Conservation (phyloP, 2,329 filamentous ascomycete species). For the Colletotrichum abscissum region DNA sequence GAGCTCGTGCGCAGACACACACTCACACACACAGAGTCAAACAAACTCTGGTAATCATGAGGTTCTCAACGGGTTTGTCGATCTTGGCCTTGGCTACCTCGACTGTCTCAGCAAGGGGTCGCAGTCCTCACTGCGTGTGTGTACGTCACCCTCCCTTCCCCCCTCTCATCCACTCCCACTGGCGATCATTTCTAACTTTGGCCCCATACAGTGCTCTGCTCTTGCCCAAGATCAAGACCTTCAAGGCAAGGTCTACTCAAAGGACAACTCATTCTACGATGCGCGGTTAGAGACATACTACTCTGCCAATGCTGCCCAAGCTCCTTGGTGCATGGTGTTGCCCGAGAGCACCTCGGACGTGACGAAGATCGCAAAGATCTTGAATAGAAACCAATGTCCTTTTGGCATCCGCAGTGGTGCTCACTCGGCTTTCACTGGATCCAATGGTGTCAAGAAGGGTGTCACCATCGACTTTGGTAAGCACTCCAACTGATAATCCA, state of each 20-base stretch:
- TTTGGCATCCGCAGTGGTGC: slow-evolving; percentile 44
- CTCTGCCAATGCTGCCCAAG: slow-evolving; percentile 45
- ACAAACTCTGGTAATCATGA: slow-evolving; percentile 5
- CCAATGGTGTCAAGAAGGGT: slow-evolving; percentile 40
- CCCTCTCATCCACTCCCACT: not conserved
- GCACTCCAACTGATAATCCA: not conserved
- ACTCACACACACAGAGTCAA: not conserved
- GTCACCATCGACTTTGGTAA: slow-evolving; percentile 42
- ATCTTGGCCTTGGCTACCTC: slow-evolving; percentile 10
- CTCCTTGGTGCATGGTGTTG: slow-evolving; percentile 40
- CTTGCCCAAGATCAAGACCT: slow-evolving; percentile 37
- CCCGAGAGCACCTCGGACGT: slow-evolving; percentile 27
- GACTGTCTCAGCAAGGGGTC: not conserved
- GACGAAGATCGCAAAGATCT: slow-evolving; percentile 37
- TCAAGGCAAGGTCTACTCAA: slow-evolving; percentile 39
- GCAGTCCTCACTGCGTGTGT: slow-evolving; percentile 15
- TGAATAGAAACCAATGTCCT: slow-evolving; percentile 39
- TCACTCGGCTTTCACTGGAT: slow-evolving; percentile 40
- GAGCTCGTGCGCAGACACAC: not conserved
- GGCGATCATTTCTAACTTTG: not conserved
- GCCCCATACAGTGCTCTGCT: slow-evolving; percentile 39
- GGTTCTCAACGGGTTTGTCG: not conserved
- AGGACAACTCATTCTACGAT: slow-evolving; percentile 38
- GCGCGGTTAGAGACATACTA: slow-evolving; percentile 42
- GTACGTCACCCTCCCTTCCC: not conserved